Evolutionary conservation across 495 filamentous ascomycete species (phyloP), one percentile per base, ranked within the genome.

Genomic region (Penicillium turbatum): DNA sequence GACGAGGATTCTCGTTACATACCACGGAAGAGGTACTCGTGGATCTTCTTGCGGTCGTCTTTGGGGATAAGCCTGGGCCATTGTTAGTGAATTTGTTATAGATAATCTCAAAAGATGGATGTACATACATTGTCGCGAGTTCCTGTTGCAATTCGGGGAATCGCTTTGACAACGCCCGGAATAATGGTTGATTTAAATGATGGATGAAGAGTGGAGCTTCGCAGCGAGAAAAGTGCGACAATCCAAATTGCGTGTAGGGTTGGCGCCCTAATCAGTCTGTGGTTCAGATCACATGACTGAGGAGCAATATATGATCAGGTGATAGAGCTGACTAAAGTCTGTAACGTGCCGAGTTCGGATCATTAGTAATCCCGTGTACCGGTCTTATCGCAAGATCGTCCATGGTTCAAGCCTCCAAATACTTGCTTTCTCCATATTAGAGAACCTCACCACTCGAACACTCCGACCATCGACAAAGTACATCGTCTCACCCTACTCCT

Each of bases 11-110:
- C 17, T 53, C 42, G 39, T 67, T 57, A 80, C 81, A 76, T 82
- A 87, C 84, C 84, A 67, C 92, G 89, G 86, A 98, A 97, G 85
- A 98, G 90, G 85, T 97, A 96, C 87, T 97, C 90, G 81, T 98
- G 95, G 82, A 98, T 96, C 86, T 93, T 92, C 87, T 97, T 97
- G 80, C 93, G 91, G 81, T 98, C 93, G 74, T 88, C 86, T 85
- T 97, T 97, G 70, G 93, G 93, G 79, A 98, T 98, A 83, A 98
- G 86, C 92, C 85, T 91, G 64, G 32, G 39, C 43, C 56, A 49
- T 57, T 48, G 50, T 73, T 37, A 73, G 65, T 51, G 19, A 59
- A 21, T 54, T 37, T 24, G 32, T 43, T 8, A 17, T 16, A 34
- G 24, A 3, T 27, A 38, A 52, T 16, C 13, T 13, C 34, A 15